Conservation (phyloP, 805 yeast genomes). For the Teunomyces lycoperdinae region DNA sequence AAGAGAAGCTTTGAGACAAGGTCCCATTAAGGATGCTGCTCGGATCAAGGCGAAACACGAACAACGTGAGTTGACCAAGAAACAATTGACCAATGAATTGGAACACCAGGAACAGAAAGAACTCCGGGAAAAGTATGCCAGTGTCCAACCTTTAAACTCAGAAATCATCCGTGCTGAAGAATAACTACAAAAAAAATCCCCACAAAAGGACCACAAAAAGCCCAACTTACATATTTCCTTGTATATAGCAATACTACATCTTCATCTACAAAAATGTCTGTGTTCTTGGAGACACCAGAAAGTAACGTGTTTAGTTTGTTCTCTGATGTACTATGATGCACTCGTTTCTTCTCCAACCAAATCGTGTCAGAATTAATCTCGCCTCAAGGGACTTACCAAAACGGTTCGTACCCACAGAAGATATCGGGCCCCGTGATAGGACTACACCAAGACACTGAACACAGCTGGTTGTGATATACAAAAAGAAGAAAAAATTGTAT, state of each 20-base stretch:
- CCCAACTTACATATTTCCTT: background rate
- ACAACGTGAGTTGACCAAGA: conserved; percentile 35
- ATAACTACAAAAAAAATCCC: background rate
- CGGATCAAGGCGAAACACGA: conserved; percentile 47
- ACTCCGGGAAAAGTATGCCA: conserved; percentile 54
- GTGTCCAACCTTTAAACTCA: conserved; percentile 55
- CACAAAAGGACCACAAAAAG: too few species aligned
- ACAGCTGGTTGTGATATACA: background rate
- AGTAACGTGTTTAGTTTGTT: conserved; percentile 6
- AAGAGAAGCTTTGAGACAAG: conserved; percentile 69
- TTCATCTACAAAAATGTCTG: conserved; percentile 27
- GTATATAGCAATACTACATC: background rate
- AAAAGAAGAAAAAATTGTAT: background rate
- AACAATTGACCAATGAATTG: conserved; percentile 49
- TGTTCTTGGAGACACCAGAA: conserved; percentile 50
- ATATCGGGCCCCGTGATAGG: conserved; percentile 7
- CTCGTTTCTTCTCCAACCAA: conserved; percentile 24
- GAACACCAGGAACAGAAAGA: conserved; percentile 68
- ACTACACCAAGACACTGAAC: background rate
- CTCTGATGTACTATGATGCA: conserved; percentile 50
- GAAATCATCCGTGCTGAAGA: conserved; percentile 25
- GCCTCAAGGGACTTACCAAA: conserved; percentile 41
- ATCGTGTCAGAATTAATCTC: conserved; percentile 5
- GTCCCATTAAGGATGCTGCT: conserved; percentile 81
- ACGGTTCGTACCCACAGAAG: conserved; percentile 40